Evolutionary conservation across 192 early-diverging fungal species (phyloP), one percentile per base, ranked within the genome.

Genomic region (Entomortierella lignicola): DNA sequence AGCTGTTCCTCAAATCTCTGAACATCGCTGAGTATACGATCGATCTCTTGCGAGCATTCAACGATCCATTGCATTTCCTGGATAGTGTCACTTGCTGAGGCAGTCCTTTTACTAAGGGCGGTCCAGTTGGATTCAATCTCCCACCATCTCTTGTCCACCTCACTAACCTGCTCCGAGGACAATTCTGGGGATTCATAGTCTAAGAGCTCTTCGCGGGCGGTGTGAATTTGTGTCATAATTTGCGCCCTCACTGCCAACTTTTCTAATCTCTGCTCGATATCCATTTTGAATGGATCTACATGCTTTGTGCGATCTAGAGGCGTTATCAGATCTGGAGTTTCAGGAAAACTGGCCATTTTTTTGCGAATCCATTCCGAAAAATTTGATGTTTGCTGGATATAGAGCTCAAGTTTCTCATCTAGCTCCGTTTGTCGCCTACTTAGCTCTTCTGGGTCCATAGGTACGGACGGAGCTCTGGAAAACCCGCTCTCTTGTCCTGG

Each of bases 31-130:
- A 69, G 55, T 20, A 79, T 66, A 27, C 50, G 75, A 17, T 69
- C 68, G 15, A 79, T 59, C 31, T 79, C 75, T 20, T 79, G 75
- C 0, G 68, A 52, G 29, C 75, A 79, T 23, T 70, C 55, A n/a
- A 79, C 55, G 29, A 79, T 66, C 75, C 75, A 79, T n/a, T 69
- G 37, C 34, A 79, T 39, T 42, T 79, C 75, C 57, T 79, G 75
- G 20, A 70, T 21, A 13, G 55, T 39, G 34, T 54, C 44, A 27
- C 60, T 79, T 37, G 75, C 67, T 37, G 58, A 44, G 0, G 68
- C n/a, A 3, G 47, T 43, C 29, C 55, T 64, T 53, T 79, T 51
- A 44, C 48, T 42, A 26, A 70, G 42, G 12, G 47, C 32, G 11
- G 26, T 66, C 67, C 67, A 70, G 7, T 7, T 26, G 8, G 75